Base-by-base conservation (phyloP, 1,139 yeast species). In the Hyphopichia wangnamkhiaoensis region DNA sequence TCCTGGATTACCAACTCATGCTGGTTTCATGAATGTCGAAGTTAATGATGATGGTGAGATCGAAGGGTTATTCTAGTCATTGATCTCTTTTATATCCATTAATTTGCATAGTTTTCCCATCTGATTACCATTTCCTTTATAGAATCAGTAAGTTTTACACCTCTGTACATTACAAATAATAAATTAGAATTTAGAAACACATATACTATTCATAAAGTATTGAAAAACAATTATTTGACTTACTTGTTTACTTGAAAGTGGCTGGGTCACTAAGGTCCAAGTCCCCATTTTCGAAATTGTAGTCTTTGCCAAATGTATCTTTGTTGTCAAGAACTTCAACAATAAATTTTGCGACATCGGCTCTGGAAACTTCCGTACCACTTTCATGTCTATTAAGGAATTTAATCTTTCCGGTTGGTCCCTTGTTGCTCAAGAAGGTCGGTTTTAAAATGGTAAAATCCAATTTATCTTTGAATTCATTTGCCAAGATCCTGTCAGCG, bases 21-120 rank as follows among this genome's bases (percentile, higher is more conserved):
- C 88, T 43, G 93, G 93, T 28, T 85, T 81, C 65, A 84, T 85
- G 91, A 83, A 84, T 52, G 91, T 85, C 39, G 93, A 85, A 62
- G 86, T 85, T 31, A 77, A 81, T 57, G 88, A 83, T 30, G 80
- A 84, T 34, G 93, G 91, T 37, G 84, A 84, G 51, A 84, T 85
- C 45, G 91, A 84, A 55, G 94, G 94, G 15, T 71, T 85, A 52
- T 84, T 84, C 53, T 84, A 68, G 46, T 13, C 21, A 12, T 21
- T 21, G 12, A 7, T 10, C 24, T 10, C 24, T 21, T 21, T 21
- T 21, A 10, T 21, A 21, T 18, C 8, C 5, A 7, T 14, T 12
- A 18, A 7, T n/a, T 30, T 30, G 23, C 31, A 27, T 12, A 14
- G 3, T 23, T 14, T 16, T 34, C 16, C 27, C 16, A n/a, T n/a